phyloP scores from a whole-genome alignment of 208 protist genomes.

The Leishmania tropica region DNA sequence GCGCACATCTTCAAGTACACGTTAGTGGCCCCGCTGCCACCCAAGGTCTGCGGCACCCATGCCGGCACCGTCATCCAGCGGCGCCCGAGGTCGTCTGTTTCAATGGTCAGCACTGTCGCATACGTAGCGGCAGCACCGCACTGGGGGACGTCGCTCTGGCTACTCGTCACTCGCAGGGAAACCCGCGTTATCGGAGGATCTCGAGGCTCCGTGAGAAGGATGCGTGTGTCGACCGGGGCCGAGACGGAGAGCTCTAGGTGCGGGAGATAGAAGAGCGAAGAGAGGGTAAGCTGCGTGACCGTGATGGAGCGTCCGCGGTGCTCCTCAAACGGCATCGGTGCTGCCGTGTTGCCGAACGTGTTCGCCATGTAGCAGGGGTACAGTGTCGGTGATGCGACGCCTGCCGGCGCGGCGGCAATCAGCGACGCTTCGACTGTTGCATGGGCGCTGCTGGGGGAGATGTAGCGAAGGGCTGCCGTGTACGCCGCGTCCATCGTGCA shows the following conservation, averaged over 20 bases:
- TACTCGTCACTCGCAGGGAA: conserved; percentile 34
- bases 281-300: conserved; percentile 46
- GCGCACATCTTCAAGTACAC: conserved; percentile 55
- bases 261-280: conserved; percentile 65
- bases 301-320: conserved; percentile 34
- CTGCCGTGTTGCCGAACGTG: not conserved
- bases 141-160: conserved; percentile 14
- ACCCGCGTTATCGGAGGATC: conserved; percentile 57
- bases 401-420: conserved; percentile 36
- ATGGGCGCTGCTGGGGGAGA: conserved; percentile 42
- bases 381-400: conserved; percentile 14
- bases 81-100: conserved; percentile 40
- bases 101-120: conserved; percentile 31
- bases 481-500: conserved; percentile 45
- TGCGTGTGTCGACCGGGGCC: conserved; percentile 31
- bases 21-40: conserved; percentile 24
- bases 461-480: conserved; percentile 30
- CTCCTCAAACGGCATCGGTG: conserved; percentile 53
- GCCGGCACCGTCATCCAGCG: conserved; percentile 45
- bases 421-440: conserved; percentile 46
- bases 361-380: conserved; percentile 39
- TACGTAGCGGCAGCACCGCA: conserved; percentile 11
- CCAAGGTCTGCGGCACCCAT: conserved; percentile 27
- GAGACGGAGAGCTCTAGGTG: conserved; percentile 42
- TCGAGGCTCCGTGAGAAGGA: conserved; percentile 59